Percentiles rank a stretch among this genome's conserved stretches.
phyloP scores from a whole-genome alignment of 345 rosid genomes.

The Alliaria petiolata region DNA sequence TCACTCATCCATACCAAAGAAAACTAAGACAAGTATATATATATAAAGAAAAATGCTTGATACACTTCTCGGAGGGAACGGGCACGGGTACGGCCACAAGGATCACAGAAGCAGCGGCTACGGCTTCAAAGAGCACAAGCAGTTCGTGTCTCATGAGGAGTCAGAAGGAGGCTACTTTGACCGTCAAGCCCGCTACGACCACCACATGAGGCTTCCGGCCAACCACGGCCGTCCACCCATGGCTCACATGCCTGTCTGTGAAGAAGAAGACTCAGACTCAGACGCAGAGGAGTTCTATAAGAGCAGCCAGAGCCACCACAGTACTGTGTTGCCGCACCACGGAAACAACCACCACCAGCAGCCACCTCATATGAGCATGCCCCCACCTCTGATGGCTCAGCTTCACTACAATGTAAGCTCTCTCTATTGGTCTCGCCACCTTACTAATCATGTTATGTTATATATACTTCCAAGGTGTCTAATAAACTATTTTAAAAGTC shows the following conservation, averaged over 20 bases:
- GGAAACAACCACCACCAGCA: conserved; percentile 7
- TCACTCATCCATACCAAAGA: conserved; percentile 5
- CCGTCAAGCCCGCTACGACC: conserved; percentile 10
- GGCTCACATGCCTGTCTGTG: conserved; percentile 19
- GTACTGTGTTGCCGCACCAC: not conserved
- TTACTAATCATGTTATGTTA: too few relatives aligned
- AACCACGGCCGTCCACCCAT: conserved; percentile 28
- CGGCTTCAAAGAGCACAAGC: conserved; percentile 23
- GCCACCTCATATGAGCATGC: conserved; percentile 10
- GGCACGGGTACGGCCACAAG: not conserved
- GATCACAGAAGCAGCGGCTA: not conserved
- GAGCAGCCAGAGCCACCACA: not conserved
- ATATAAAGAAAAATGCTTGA: conserved; percentile 28
- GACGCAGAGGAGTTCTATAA: conserved; percentile 16
- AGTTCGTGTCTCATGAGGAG: conserved; percentile 13
- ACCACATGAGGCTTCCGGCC: conserved; percentile 15
- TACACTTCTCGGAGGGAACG: not conserved
- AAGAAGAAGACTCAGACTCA: conserved; percentile 22
- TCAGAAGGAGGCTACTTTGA: conserved; percentile 15
- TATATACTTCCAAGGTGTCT: too few relatives aligned
- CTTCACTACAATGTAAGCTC: conserved; percentile 18
- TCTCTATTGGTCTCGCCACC: not conserved
- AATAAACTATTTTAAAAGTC: not conserved
- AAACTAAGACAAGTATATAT: not conserved
- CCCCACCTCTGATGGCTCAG: conserved; percentile 13